Evolutionary conservation across 108 stramenopile genomes (phyloP), one percentile per base, ranked within the genome.

Genomic region (Thalassiosira profunda): DNA sequence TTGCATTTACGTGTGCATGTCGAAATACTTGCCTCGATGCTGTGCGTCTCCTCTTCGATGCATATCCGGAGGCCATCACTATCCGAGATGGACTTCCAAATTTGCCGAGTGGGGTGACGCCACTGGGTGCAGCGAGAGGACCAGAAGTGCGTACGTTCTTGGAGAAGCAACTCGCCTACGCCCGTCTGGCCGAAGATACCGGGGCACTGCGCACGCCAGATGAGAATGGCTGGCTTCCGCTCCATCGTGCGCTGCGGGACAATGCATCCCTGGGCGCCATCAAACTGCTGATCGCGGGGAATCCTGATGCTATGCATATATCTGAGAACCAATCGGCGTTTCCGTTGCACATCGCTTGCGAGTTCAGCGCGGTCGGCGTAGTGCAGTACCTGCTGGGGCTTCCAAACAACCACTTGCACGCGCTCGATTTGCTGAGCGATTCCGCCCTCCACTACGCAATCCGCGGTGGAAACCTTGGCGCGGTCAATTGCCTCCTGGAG

Each of bases 171-270:
- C 2, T 51, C n/a, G 20, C 5, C 48, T 51, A 25, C 12, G 20
- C 48, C 31, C 48, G 48, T 9, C 48, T n/a, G 31, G 48, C 48
- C 15, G n/a, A 4, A 0, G 48, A 51, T 21, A 25, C n/a, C 15
- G 29, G 24, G 2, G 29, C n/a, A 18, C 26, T 51, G 48, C 26
- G 0, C 0, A 51, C 48, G 31, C 24, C 48, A n/a, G 48, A 51
- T 51, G 48, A 51, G 17, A 51, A 51, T 51, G 48, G 48, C 26
- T 30, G n/a, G 1, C 48, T 51, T 4, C 48, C 48, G n/a, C 23
- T 51, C 3, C 48, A 51, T 30, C 26, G 4, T n/a, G 48, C 48
- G 23, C 48, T 51, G 14, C 48, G 18, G 4, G 5, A 51, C 5
- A 51, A 51, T 51, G 48, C 31, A 25, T 31, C 29, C 4, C 48